Base-by-base conservation (phyloP, 2,329 filamentous ascomycete genomes). In the Dryadomyces sulphureus region DNA sequence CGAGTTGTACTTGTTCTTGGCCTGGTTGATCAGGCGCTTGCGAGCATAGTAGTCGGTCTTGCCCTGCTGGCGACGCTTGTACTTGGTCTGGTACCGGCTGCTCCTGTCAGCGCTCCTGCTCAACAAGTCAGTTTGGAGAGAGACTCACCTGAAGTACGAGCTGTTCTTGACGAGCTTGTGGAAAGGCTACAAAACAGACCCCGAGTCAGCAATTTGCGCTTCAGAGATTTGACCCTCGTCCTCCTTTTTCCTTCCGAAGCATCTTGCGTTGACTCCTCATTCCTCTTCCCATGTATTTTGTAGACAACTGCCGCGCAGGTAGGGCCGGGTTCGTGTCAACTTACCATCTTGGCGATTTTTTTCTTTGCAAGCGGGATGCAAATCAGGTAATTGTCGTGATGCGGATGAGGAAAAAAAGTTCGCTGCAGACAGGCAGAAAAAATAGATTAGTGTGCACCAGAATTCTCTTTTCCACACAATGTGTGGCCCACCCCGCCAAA, bases 1-100 rank as follows among this genome's bases (percentile, higher is more conserved):
- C 55, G 92, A 84, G 75, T 94, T 94, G 84, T 96, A 98, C 84
- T 98, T 98, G 87, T 98, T 98, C 87, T 96, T 98, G 75, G 92
- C 92, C 80, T 98, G 92, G 76, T 87, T 89, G 78, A 96, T 92
- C 70, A 98, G 79, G 65, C 92, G 84, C 86, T 96, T 96, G 70
- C 92, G 90, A 67, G 92, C 92, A 71, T 95, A 96, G 87, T 98
- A 98, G 70, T 98, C 92, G 75, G 92, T 98, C 85, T 98, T 98
- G 67, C 92, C 92, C 64, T 83, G 66, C 59, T 86, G 81, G 72
- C 92, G 83, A 68, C 92, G 89, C 79, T 88, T 92, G 85, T 95
- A 98, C 84, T 98, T 98, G 67, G 92, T 95, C 79, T 98, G 92
- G 81, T 84, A 98, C 72, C 92, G 88, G 69, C 89, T 94, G 66